phyloP scores from a whole-genome alignment of 768 basidiomycete species.

The Floccularia luteovirens region DNA sequence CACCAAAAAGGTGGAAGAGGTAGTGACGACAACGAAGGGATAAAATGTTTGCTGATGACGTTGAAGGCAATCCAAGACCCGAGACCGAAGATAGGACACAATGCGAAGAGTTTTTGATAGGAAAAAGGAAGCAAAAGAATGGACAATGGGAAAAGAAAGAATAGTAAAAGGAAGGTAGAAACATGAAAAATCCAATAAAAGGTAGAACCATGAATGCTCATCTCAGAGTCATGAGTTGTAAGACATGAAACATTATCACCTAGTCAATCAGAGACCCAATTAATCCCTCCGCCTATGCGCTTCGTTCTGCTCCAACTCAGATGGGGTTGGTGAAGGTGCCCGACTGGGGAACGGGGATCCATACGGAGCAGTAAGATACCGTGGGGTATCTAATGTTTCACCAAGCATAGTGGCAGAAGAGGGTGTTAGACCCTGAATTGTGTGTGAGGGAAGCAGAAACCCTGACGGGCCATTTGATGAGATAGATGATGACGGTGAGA shows the following conservation, averaged over 20 bases:
- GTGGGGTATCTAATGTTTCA: conserved; percentile 25
- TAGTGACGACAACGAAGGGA: too few species aligned
- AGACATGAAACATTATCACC: not conserved
- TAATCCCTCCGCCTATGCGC: conserved; percentile 5
- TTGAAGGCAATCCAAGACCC: too few species aligned
- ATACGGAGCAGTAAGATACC: conserved; percentile 31
- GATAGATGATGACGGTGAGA: too few species aligned
- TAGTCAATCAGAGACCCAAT: not conserved
- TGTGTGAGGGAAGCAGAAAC: conserved; percentile 5
- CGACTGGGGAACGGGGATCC: conserved; percentile 32
- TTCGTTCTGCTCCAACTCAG: conserved; percentile 13
- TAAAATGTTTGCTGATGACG: too few species aligned
- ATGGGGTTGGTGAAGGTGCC: conserved; percentile 22
- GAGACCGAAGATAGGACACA: too few species aligned
- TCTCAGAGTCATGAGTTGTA: not conserved
- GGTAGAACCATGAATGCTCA: not conserved
- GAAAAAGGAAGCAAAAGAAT: not conserved
- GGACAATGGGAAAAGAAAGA: not conserved
- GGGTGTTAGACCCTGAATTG: conserved; percentile 4
- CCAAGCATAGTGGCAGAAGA: too few species aligned
- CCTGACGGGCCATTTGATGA: conserved; percentile 11
- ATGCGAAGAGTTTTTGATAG: not conserved
- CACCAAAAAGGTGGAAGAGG: too few species aligned
- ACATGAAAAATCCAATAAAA: not conserved
- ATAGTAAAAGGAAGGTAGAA: not conserved